Percentiles rank a stretch among this genome's conserved stretches.
These are phyloP conservation scores for Ceratocystis lukuohia DNA, from an alignment of 2,329 filamentous ascomycete species.

Conservation along the genomic window DNA sequence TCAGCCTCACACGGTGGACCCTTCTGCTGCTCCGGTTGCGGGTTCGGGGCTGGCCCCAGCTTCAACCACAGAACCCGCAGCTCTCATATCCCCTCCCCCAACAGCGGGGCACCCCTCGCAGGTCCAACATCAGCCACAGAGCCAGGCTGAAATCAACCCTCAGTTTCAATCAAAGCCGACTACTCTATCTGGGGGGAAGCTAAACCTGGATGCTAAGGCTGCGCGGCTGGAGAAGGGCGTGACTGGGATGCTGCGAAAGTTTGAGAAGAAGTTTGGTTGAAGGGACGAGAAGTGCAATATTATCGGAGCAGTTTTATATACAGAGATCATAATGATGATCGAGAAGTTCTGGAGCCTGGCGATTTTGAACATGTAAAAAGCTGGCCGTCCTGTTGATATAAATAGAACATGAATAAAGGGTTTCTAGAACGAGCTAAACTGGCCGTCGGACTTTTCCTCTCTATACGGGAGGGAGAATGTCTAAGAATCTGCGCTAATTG, in stretches of 20 bases:
- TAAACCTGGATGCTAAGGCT: slow-evolving; percentile 50
- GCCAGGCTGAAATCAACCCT: background rate
- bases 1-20: background rate
- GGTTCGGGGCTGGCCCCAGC: slow-evolving; percentile 18
- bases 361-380: too few species aligned
- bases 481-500: too few species aligned
- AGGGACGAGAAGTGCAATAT: background rate
- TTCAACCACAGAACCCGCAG: slow-evolving; percentile 12
- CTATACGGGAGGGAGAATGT: too few species aligned
- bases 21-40: slow-evolving; percentile 20
- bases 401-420: background rate
- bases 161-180: background rate
- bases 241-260: slow-evolving; percentile 58
- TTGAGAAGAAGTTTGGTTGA: slow-evolving; percentile 60
- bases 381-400: background rate
- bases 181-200: slow-evolving; percentile 25
- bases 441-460: background rate
- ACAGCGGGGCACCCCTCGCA: slow-evolving; percentile 33
- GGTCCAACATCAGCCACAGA: slow-evolving; percentile 6
- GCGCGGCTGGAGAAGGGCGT: slow-evolving; percentile 57
- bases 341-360: too few species aligned
- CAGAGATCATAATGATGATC: background rate
- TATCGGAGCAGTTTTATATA: background rate
- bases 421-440: background rate
- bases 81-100: slow-evolving; percentile 22